These are phyloP conservation scores for Globisporangium echinulatum DNA, from an alignment of 352 stramenopile species.

Conservation along the genomic window DNA sequence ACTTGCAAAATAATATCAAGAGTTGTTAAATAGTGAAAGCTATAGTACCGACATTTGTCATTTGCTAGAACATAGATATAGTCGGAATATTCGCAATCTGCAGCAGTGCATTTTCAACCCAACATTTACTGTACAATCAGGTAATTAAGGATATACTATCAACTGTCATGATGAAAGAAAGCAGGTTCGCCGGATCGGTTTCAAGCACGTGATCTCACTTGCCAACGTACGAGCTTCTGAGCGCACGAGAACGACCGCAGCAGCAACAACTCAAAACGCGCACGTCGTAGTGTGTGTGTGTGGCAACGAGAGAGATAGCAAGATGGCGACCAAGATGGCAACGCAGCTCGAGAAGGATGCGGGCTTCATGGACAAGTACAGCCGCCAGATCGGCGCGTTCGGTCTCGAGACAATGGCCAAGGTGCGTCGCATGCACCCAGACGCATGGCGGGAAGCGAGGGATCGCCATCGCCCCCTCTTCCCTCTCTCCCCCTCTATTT, in stretches of 20 bases:
- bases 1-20: no score
- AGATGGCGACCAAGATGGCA: constrained; percentile 54
- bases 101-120: no score
- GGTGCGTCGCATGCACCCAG: constrained; percentile 22
- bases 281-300: no score
- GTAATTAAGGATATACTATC: no score
- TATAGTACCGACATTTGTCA: no score
- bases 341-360: constrained; percentile 77
- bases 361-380: constrained; percentile 93
- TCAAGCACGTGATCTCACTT: not conserved
- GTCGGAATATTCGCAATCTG: no score
- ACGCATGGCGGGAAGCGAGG: not conserved
- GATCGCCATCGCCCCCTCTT: no score
- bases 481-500: not conserved
- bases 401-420: constrained; percentile 91
- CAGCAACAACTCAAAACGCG: not conserved
- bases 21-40: no score
- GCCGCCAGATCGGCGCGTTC: constrained; percentile 89
- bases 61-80: no score
- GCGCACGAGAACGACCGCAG: constrained; percentile 6
- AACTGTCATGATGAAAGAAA: not conserved
- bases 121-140: no score
- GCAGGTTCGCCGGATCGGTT: not conserved
- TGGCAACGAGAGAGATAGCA: constrained; percentile 10
- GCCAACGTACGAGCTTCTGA: not conserved